Conservation (phyloP, 2,329 filamentous ascomycete genomes). For the Aspergillus sp. region DNA sequence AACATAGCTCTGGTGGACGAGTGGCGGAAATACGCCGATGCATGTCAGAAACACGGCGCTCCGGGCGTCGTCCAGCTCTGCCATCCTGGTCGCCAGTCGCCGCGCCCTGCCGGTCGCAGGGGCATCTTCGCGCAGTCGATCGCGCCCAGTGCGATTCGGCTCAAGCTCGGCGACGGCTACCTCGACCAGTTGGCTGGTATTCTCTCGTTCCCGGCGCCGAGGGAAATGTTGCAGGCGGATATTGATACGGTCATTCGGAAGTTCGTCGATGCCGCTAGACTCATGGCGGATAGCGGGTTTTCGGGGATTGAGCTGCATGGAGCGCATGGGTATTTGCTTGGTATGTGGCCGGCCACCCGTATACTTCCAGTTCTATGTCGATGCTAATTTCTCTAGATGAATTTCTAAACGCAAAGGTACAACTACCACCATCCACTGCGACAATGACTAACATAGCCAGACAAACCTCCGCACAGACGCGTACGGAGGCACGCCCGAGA, state of each 20-base stretch:
- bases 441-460: conserved; percentile 10
- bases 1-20: conserved; percentile 10
- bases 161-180: conserved; percentile 30
- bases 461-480: conserved; percentile 41
- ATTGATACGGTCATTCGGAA: conserved; percentile 44
- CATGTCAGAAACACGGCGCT: conserved; percentile 30
- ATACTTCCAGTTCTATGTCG: neutral
- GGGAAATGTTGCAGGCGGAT: conserved; percentile 47
- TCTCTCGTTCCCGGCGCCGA: conserved; percentile 40
- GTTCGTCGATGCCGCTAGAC: conserved; percentile 45
- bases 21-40: conserved; percentile 22
- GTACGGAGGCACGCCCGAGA: conserved; percentile 39
- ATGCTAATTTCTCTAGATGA: conserved; percentile 17
- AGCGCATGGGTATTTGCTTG: conserved; percentile 43
- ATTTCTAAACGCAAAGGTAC: conserved; percentile 30
- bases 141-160: conserved; percentile 32
- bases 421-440: neutral
- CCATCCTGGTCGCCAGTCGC: conserved; percentile 38
- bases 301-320: conserved; percentile 47
- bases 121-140: conserved; percentile 21
- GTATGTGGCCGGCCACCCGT: conserved; percentile 20
- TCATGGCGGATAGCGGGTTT: conserved; percentile 43
- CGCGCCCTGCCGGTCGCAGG: conserved; percentile 31
- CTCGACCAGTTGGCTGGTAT: conserved; percentile 23
- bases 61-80: conserved; percentile 37